These are phyloP conservation scores for Cephaloascus fragrans DNA, from an alignment of 805 yeast genomes.

Conservation along the genomic window DNA sequence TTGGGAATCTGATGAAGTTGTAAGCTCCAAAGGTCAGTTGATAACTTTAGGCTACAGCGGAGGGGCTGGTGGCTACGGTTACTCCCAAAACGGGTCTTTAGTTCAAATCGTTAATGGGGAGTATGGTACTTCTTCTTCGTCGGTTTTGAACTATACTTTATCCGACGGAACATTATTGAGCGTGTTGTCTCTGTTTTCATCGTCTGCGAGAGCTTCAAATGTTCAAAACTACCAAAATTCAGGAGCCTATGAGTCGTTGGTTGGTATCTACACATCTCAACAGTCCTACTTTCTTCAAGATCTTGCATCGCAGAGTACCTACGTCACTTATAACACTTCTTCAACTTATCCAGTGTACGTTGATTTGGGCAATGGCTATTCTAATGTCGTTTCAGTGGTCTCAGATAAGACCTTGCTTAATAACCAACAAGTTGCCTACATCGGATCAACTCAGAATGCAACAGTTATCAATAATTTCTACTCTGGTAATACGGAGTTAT, in stretches of 20 bases:
- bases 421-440: constrained; percentile 9
- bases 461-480: constrained; percentile 39
- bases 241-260: constrained; percentile 29
- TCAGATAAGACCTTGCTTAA: constrained; percentile 10
- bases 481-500: constrained; percentile 24
- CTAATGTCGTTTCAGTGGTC: constrained; percentile 16
- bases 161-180: constrained; percentile 23
- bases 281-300: constrained; percentile 14
- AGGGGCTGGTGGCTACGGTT: constrained; percentile 11
- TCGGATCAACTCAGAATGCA: constrained; percentile 29
- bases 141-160: constrained; percentile 25
- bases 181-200: constrained; percentile 15
- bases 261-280: constrained; percentile 11
- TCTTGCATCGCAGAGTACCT: constrained; percentile 7
- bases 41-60: constrained; percentile 1
- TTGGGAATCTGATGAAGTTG: constrained; percentile 38
- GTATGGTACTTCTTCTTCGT: constrained; percentile 18
- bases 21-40: constrained; percentile 27
- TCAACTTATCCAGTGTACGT: constrained; percentile 20
- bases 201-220: constrained; percentile 24
- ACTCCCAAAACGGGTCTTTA: constrained; percentile 20
- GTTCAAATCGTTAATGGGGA: constrained; percentile 28
- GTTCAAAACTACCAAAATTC: constrained; percentile 22
- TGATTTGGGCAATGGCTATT: constrained; percentile 10
- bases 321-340: constrained; percentile 10